Percentiles rank a stretch among this genome's conserved stretches.
Conservation (phyloP, 2,329 filamentous ascomycete species). For the Fusarium caatingaense region DNA sequence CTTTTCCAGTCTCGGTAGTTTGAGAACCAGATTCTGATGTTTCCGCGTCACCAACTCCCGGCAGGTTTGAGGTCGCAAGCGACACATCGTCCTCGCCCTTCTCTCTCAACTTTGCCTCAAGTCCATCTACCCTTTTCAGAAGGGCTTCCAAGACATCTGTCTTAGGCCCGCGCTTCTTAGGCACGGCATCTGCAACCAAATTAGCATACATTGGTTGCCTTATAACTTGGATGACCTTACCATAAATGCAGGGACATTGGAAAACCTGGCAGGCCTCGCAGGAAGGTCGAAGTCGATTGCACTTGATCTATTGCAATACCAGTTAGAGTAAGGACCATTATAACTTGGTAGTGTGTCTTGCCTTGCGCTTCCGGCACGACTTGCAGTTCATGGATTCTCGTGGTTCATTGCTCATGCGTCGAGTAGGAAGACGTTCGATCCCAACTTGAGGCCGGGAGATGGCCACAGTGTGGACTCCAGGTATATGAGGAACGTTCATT, state of each 20-base stretch:
- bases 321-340: constrained; percentile 16
- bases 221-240: constrained; percentile 58
- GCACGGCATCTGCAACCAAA: constrained; percentile 75
- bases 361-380: constrained; percentile 92
- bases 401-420: constrained; percentile 78
- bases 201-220: constrained; percentile 5
- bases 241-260: constrained; percentile 88
- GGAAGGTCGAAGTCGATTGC: constrained; percentile 83
- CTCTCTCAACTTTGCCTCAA: constrained; percentile 82
- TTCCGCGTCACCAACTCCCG: constrained; percentile 36
- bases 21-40: constrained; percentile 43
- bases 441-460: constrained; percentile 83
- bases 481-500: constrained; percentile 57
- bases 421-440: constrained; percentile 80
- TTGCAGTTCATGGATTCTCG: constrained; percentile 97
- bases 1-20: constrained; percentile 47
- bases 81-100: constrained; percentile 61
- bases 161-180: constrained; percentile 90
- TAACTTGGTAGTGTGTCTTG: constrained; percentile 51
- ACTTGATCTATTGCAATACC: constrained; percentile 78
- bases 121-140: constrained; percentile 84
- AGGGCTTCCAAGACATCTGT: constrained; percentile 89
- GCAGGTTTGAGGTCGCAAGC: constrained; percentile 38
- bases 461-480: constrained; percentile 60
- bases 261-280: constrained; percentile 93